These are phyloP conservation scores for Penicillium sp. DNA, from an alignment of 2,329 filamentous ascomycete species.

Conservation along the genomic window DNA sequence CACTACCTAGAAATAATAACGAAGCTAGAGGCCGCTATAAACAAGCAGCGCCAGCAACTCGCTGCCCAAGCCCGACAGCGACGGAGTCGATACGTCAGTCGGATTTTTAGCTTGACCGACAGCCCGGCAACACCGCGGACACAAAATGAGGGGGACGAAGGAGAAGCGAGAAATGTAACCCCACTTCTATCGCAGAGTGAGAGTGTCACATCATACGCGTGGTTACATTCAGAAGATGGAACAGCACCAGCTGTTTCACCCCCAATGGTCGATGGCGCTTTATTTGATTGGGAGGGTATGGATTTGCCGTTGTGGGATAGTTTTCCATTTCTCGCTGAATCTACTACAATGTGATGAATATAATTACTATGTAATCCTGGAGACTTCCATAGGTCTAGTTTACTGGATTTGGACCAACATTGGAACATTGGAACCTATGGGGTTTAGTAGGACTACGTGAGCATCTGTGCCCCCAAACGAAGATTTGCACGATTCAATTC, in stretches of 20 bases:
- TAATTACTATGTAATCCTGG: neutral
- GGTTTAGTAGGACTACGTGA: neutral
- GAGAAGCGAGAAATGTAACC: constrained; percentile 2
- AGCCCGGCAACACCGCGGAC: constrained; percentile 7
- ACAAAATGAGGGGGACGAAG: constrained; percentile 1
- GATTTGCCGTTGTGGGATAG: constrained; percentile 31
- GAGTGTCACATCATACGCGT: constrained; percentile 12
- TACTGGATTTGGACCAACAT: no score
- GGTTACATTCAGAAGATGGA: constrained; percentile 11
- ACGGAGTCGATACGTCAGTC: constrained; percentile 30
- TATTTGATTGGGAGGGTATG: constrained; percentile 29
- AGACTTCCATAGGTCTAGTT: no score
- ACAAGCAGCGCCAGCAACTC: constrained; percentile 33
- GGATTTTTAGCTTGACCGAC: constrained; percentile 29
- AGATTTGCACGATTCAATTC: neutral
- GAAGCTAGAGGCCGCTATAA: constrained; percentile 40
- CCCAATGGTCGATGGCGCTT: constrained; percentile 13
- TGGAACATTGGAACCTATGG: no score
- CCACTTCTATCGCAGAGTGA: constrained; percentile 5
- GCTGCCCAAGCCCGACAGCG: constrained; percentile 22
- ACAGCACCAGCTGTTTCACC: constrained; percentile 9
- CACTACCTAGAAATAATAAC: constrained; percentile 52
- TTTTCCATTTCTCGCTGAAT: constrained; percentile 27
- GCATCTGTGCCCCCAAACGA: neutral
- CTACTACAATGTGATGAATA: constrained; percentile 10